Percentiles rank a stretch among this genome's conserved stretches.
phyloP scores from a whole-genome alignment of 2,329 filamentous ascomycete genomes.

The Ceratocystis albifundus region DNA sequence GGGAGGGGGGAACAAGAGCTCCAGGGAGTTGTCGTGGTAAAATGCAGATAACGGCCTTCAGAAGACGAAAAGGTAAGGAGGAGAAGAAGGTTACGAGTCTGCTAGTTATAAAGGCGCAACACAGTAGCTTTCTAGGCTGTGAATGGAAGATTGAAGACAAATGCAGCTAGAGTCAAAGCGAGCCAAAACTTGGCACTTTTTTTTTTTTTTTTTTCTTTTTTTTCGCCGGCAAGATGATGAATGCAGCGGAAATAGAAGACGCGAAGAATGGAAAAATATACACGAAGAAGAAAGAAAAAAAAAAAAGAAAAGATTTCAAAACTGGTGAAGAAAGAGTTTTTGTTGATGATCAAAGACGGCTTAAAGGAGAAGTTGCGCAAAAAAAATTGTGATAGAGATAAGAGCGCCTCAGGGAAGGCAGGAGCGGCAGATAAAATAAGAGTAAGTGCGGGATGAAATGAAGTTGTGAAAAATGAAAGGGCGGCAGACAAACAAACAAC shows the following conservation, averaged over 20 bases:
- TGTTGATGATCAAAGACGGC: background rate
- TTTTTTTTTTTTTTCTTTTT: no score
- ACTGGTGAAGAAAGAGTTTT: background rate
- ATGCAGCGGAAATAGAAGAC: slow-evolving; percentile 21
- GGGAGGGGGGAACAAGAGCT: background rate
- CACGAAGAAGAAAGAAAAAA: background rate
- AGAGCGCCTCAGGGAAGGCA: background rate
- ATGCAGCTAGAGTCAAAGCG: background rate
- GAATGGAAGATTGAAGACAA: background rate
- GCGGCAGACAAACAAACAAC: background rate
- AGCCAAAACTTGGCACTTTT: background rate
- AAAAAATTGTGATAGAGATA: background rate
- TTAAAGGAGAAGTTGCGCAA: background rate
- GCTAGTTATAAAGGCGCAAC: background rate
- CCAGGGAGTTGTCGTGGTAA: background rate
- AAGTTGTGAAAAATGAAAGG: slow-evolving; percentile 8
- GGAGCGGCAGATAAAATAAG: background rate
- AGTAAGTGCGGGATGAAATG: background rate
- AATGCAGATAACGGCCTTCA: background rate
- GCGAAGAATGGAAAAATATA: slow-evolving; percentile 17
- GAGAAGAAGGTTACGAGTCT: background rate
- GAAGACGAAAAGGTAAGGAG: background rate
- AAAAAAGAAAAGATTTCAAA: background rate
- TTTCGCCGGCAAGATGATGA: slow-evolving; percentile 7
- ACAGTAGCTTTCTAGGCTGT: background rate